Evolutionary conservation across 192 early-diverging fungal species (phyloP).

Genomic region (Coemansia guatemalensis): DNA sequence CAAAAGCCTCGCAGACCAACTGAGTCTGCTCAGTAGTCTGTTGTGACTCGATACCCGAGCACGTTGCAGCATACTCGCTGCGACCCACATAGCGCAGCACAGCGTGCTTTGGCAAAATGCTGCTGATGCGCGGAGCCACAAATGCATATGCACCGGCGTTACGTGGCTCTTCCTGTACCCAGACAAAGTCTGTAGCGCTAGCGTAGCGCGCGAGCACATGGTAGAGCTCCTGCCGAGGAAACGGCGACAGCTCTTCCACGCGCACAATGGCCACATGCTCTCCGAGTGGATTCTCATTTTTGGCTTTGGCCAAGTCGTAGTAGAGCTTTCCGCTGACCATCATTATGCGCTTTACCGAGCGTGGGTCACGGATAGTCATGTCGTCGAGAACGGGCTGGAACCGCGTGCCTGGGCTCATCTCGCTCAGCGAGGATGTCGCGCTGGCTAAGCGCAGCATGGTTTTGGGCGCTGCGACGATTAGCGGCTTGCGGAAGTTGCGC

Average conservation of each 20-base stretch:
- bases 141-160: constrained; percentile 91
- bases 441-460: constrained; percentile 65
- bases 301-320: constrained; percentile 85
- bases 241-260: constrained; percentile 91
- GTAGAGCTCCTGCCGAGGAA: constrained; percentile 74
- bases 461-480: constrained; percentile 82
- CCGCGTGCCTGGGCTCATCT: constrained; percentile 85
- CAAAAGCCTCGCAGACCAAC: constrained; percentile 57
- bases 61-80: constrained; percentile 69
- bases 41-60: constrained; percentile 68
- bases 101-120: constrained; percentile 62
- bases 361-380: constrained; percentile 50
- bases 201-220: constrained; percentile 64
- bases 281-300: constrained; percentile 64
- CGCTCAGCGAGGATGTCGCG: constrained; percentile 69
- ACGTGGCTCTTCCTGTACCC: constrained; percentile 91
- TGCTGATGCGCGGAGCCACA: constrained; percentile 76
- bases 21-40: constrained; percentile 68
- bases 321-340: constrained; percentile 91
- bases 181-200: constrained; percentile 70
- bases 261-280: constrained; percentile 80
- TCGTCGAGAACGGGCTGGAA: constrained; percentile 86
- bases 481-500: constrained; percentile 89
- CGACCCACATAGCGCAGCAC: constrained; percentile 76
- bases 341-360: constrained; percentile 60